Conservation (phyloP, 78 protist species). For the Dictyostelium intermedium region DNA sequence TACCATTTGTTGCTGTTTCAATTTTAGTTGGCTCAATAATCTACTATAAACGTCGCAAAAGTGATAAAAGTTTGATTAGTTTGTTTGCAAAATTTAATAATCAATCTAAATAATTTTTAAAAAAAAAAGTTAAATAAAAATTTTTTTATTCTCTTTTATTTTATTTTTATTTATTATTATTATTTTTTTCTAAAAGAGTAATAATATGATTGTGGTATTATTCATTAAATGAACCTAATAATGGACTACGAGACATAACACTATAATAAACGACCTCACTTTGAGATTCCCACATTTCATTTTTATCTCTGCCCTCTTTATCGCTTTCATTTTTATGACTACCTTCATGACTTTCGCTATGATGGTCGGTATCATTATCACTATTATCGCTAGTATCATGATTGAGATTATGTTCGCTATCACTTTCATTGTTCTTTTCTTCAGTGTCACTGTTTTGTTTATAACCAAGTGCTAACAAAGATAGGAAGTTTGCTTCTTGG, state of each 20-base stretch:
- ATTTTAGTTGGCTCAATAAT: not conserved
- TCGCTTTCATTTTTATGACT: not conserved
- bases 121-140: not conserved
- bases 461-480: conserved; percentile 51
- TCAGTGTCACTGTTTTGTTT: not conserved
- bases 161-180: not conserved
- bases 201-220: not conserved
- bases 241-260: conserved; percentile 52
- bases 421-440: not conserved
- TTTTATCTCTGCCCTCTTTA: not conserved
- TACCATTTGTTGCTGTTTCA: not conserved
- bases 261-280: conserved; percentile 17
- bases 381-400: not conserved
- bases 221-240: not conserved
- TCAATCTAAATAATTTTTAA: not conserved
- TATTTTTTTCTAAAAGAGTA: not conserved
- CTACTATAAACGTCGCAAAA: not conserved
- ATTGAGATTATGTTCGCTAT: not conserved
- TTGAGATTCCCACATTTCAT: conserved; percentile 16
- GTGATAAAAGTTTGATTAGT: no score
- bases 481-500: conserved; percentile 47
- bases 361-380: not conserved
- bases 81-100: no score
- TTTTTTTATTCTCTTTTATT: not conserved
- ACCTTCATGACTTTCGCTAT: not conserved